Evolutionary conservation across 352 stramenopile genomes (phyloP), one percentile per base, ranked within the genome.

Genomic region (Phytophthora rubi): DNA sequence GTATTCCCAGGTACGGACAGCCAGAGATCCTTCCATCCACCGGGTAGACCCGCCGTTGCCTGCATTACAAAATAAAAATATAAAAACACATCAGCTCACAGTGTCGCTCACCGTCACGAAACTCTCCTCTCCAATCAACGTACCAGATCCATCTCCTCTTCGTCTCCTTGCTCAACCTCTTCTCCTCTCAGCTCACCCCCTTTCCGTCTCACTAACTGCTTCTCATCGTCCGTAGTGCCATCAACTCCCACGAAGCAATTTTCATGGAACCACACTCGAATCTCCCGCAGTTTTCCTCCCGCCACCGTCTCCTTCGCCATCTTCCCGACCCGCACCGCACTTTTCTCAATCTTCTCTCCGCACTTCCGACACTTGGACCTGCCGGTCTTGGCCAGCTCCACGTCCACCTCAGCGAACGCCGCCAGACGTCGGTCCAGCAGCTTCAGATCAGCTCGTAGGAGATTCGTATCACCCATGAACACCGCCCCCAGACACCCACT

Each of bases 391-490:
- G 87, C 83, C 5, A 70, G 47, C 47, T 92, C 87, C 4, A 92
- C 68, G 6, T 82, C 77, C 28, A 94, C 54, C 55, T 87, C 75
- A 3, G 68, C 74, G 12, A 79, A 59, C 1, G 32, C 65, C 0
- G 73, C 73, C 8, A 81, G 55, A 18, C 59, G 45, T 37, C 64
- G 44, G 69, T 92, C 85, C 55, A 93, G 66, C 18, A 91, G 58
- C 53, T 82, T 86, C 70, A 91, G 79, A 52, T 94, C 87, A 0
- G 66, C 66, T 18, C 73, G 72, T 21, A 94, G 49, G 26, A 94
- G 61, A 68, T 94, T 93, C 4, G 71, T 93, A 52, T 94, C 87
- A 21, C 83, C 87, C 85, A 94, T 92, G 62, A 94, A 85, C 2
- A 94, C 62, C 2, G 83, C 83, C 7, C 87, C 87, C 1, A 93